These are phyloP conservation scores for Tephrocybe sp. DNA, from an alignment of 768 basidiomycete genomes.

Conservation along the genomic window DNA sequence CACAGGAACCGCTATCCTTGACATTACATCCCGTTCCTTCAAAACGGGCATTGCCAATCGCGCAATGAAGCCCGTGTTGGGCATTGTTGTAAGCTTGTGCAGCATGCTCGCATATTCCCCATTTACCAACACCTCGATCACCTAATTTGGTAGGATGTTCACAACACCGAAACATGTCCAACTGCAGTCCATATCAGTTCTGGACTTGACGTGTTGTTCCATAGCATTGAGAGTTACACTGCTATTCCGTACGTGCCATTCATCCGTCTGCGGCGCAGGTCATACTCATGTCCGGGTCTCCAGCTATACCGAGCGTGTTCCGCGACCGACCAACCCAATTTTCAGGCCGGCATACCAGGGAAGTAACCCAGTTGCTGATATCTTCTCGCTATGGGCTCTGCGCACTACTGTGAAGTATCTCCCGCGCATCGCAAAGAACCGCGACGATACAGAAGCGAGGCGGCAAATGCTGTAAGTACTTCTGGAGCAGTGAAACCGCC, in stretches of 20 bases:
- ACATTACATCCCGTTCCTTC: slow-evolving; percentile 88
- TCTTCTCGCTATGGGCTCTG: slow-evolving; percentile 94
- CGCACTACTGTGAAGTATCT: slow-evolving; percentile 85
- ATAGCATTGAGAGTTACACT: slow-evolving; percentile 92
- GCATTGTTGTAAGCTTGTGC: slow-evolving; percentile 59
- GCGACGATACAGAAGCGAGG: slow-evolving; percentile 77
- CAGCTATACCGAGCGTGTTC: slow-evolving; percentile 88
- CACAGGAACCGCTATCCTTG: slow-evolving; percentile 91
- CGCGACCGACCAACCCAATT: slow-evolving; percentile 87
- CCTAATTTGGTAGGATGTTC: slow-evolving; percentile 53
- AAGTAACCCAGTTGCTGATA: slow-evolving; percentile 91
- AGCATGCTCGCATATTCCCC: too few relatives aligned
- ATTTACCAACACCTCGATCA: background rate
- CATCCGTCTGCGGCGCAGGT: too few relatives aligned
- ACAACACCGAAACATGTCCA: slow-evolving; percentile 89
- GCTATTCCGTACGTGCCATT: slow-evolving; percentile 76
- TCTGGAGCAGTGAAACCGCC: background rate
- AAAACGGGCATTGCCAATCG: slow-evolving; percentile 96
- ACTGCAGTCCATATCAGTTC: slow-evolving; percentile 90
- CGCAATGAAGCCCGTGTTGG: slow-evolving; percentile 86
- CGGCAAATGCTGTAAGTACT: slow-evolving; percentile 78
- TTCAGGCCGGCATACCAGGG: slow-evolving; percentile 92
- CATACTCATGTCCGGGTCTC: background rate
- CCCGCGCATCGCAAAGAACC: slow-evolving; percentile 80
- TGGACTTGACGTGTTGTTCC: slow-evolving; percentile 95